Base-by-base conservation (phyloP, 2,329 filamentous ascomycete genomes). In the Colletotrichum orbiculare region DNA sequence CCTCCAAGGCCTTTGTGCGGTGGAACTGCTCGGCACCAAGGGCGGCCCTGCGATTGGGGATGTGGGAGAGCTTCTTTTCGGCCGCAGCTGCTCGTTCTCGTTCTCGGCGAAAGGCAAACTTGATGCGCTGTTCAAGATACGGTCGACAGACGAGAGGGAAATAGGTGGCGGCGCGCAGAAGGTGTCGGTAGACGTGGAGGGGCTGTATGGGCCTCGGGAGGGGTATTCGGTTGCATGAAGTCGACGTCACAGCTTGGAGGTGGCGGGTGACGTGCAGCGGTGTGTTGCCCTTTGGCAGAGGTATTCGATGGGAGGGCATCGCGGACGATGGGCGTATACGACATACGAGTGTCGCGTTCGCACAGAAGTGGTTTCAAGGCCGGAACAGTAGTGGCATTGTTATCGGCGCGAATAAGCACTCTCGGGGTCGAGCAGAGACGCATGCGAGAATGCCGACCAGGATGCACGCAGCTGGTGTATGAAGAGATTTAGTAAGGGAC, bases 131-230 rank as follows among this genome's bases (percentile, higher is more conserved):
- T 49, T 76, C 72, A 57, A 85, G 75, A 58, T 78, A 81, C 2
- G 76, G 73, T 43, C 81, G 82, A 64, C 84, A 84, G 43, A 82
- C 74, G 2, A 79, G 79, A 1, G 87, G 86, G 2, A 90, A 82
- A 71, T 90, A 90, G 35, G 84, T 83, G 43, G 81, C 78, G 76
- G 89, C 86, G 64, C 88, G 86, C 41, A 90, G 83, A 25, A 90
- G 77, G 63, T 86, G 81, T 60, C 88, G 83, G 73, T 88, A 90
- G 50, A 87, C 74, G 69, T 84, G 81, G 12, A 82, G 70, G 4
- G 78, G 67, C 1, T 69, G 71, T 9, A 59, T 67, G 10, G 77
- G 76, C 43, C 73, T 70, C 15, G 74, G 73, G 25, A 81, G 75
- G 54, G 74, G 76, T 33, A 75, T 73, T 39, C 53, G 52, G 9